Evolutionary conservation across 352 stramenopile genomes (phyloP).

Genomic region (Globisporangium barbulae): DNA sequence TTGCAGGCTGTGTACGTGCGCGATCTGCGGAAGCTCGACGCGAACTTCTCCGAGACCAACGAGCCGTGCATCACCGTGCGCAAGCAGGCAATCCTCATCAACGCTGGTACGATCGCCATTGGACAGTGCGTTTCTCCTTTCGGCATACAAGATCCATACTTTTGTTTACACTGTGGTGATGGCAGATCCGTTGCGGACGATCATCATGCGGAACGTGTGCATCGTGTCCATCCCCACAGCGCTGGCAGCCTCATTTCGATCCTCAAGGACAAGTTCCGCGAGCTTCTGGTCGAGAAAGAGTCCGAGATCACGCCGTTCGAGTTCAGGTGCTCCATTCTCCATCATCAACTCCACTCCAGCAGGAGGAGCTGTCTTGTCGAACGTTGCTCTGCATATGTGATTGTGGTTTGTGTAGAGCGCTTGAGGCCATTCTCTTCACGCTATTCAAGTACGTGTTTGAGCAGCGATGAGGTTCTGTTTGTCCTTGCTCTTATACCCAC

Average conservation of each 20-base stretch:
- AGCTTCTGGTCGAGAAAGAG: slow-evolving; percentile 18
- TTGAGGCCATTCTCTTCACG: slow-evolving; percentile 36
- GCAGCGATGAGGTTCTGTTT: too few relatives aligned
- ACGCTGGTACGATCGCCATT: slow-evolving; percentile 11
- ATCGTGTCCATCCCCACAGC: slow-evolving; percentile 44
- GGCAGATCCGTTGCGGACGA: slow-evolving; percentile 40
- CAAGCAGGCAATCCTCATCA: slow-evolving; percentile 46
- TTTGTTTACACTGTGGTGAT: too few relatives aligned
- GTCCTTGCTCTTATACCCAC: not conserved
- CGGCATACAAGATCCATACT: too few relatives aligned
- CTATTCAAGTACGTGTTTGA: slow-evolving; percentile 21
- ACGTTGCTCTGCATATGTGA: not conserved
- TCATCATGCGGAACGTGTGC: slow-evolving; percentile 38
- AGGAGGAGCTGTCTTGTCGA: not conserved
- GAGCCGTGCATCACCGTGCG: slow-evolving; percentile 35
- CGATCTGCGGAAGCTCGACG: slow-evolving; percentile 69
- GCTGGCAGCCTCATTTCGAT: slow-evolving; percentile 39
- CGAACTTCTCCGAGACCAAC: slow-evolving; percentile 59
- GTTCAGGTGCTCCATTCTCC: slow-evolving; percentile 28
- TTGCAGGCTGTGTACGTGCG: slow-evolving; percentile 50
- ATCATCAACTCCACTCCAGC: too few relatives aligned
- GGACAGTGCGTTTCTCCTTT: too few relatives aligned
- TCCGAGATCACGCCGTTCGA: slow-evolving; percentile 28
- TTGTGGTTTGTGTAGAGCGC: slow-evolving; percentile 16
- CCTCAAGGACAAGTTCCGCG: slow-evolving; percentile 40